Percentiles rank a stretch among this genome's conserved stretches.
Evolutionary conservation across 768 basidiomycete genomes (phyloP).

Genomic region (Mycena epipterygia): DNA sequence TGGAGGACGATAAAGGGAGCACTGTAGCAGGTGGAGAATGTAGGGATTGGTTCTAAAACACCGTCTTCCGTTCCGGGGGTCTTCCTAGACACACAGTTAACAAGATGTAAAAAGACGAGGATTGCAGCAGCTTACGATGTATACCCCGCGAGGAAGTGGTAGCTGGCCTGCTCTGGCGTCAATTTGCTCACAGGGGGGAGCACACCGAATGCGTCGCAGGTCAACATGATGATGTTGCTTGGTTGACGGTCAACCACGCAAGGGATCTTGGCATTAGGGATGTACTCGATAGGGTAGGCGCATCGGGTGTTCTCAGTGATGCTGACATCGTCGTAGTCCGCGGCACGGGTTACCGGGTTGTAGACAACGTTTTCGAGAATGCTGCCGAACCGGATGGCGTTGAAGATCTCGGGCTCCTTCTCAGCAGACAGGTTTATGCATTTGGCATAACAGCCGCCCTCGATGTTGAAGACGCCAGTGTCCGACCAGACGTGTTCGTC

Average conservation of each 20-base stretch:
- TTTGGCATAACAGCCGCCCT: conserved; percentile 99
- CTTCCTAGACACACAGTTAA: conserved; percentile 70
- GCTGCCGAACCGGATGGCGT: conserved; percentile 93
- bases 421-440: conserved; percentile 95
- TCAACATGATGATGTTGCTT: conserved; percentile 96
- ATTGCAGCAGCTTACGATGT: conserved; percentile 73
- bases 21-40: conserved; percentile 99
- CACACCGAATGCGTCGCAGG: conserved; percentile 98
- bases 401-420: conserved; percentile 98
- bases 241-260: conserved; percentile 91
- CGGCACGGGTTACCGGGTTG: conserved; percentile 81
- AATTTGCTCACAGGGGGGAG: conserved; percentile 96
- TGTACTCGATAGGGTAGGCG: conserved; percentile 98
- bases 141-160: conserved; percentile 98
- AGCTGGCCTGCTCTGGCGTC: conserved; percentile 94
- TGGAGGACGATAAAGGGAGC: conserved; percentile 99
- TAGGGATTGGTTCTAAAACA: conserved; percentile 97
- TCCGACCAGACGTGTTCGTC: conserved; percentile 99
- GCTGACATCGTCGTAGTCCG: conserved; percentile 96
- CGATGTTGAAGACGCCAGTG: conserved; percentile 99
- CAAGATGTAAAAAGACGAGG: not conserved
- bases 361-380: conserved; percentile 99
- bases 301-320: conserved; percentile 99
- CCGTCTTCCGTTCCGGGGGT: conserved; percentile 99
- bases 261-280: conserved; percentile 95